Evolutionary conservation across 805 yeast species (phyloP), one percentile per base, ranked within the genome.

Genomic region (Candida endomychidarum): DNA sequence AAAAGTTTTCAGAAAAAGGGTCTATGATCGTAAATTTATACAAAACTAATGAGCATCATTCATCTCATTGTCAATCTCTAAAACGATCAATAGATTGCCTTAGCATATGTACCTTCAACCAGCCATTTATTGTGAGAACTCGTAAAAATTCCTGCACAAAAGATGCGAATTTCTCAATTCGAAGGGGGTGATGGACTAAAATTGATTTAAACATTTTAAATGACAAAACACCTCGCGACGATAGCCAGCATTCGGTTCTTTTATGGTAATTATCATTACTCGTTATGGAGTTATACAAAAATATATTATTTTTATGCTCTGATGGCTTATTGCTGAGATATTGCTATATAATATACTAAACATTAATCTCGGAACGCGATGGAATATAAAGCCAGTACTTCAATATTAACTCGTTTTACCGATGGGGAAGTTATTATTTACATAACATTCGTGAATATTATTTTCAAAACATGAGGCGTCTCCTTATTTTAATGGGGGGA

Each of bases 71-170:
- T 32, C 11, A 4, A 10, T 29, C 11, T 11, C 18, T 18, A 29
- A 3, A 10, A n/a, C 11, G 33, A 29, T 29, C 33, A 29, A 17
- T 29, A 11, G 23, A 11, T 12, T 29, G 28, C 28, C 28, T 29
- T 29, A 18, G 23, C 7, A 11, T 11, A 29, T 18, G 33, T 29
- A 29, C 17, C 17, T 11, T 29, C 14, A 10, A 21, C 35, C 35
- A 32, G 35, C 35, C 35, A 32, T 32, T 19, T 21, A 32, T 32
- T 29, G 23, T 18, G 33, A 28, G 23, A 29, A 5, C 15, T 29
- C 22, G 23, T 23, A 34, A 34, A 10, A 23, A 30, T 30, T 34
- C 37, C 37, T 34, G 37, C 29, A 34, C 12, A 34, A 23, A 34
- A 24, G 15, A 9, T 24, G 37, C 29, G 37, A 23, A 34, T 28